Conservation (phyloP, 2,329 filamentous ascomycete species). For the Colletotrichum acutatum region DNA sequence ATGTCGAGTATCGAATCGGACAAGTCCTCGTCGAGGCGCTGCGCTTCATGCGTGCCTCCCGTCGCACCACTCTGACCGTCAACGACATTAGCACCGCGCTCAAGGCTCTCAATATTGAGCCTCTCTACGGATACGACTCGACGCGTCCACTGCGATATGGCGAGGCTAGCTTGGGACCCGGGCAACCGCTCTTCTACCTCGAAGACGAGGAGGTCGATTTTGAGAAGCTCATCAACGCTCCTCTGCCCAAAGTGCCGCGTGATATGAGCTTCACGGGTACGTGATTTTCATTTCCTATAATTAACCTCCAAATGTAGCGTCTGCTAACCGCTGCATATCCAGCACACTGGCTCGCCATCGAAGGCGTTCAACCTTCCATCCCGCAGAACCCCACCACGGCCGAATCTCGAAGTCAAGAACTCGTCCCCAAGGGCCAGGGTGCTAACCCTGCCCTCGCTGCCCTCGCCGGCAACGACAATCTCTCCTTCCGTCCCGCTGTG, state of each 20-base stretch:
- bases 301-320: constrained; percentile 18
- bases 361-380: constrained; percentile 96
- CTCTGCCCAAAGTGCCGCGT: constrained; percentile 91
- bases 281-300: constrained; percentile 35
- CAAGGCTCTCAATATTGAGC: constrained; percentile 89
- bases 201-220: constrained; percentile 99
- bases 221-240: constrained; percentile 97
- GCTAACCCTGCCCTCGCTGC: constrained; percentile 88
- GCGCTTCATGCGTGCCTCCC: constrained; percentile 94
- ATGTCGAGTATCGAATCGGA: constrained; percentile 94
- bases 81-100: constrained; percentile 91
- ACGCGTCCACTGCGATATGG: constrained; percentile 90
- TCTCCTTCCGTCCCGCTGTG: constrained; percentile 87
- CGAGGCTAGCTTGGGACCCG: constrained; percentile 91
- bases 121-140: constrained; percentile 95
- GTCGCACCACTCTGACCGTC: constrained; percentile 87
- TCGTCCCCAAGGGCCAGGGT: constrained; percentile 89
- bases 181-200: constrained; percentile 95
- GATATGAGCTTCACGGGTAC: constrained; percentile 92
- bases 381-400: constrained; percentile 93
- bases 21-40: constrained; percentile 94
- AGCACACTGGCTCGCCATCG: constrained; percentile 98
- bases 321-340: constrained; percentile 36
- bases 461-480: constrained; percentile 83
- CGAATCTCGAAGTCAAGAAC: constrained; percentile 85